Evolutionary conservation across 495 filamentous ascomycete species (phyloP), one percentile per base, ranked within the genome.

Genomic region (Lasiosphaeria miniovina): DNA sequence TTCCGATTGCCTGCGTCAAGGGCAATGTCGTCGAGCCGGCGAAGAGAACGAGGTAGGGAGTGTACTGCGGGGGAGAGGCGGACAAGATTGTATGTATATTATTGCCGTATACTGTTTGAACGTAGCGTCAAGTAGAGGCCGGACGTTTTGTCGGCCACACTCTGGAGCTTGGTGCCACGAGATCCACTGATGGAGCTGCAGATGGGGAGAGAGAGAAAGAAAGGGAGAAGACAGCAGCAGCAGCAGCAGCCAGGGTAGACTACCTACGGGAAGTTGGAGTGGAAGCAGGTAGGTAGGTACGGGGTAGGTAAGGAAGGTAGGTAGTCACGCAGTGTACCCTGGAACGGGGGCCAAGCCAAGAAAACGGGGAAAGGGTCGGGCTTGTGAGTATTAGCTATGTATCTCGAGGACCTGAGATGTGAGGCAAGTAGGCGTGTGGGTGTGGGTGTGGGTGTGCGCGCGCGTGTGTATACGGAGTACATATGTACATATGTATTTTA

Each of bases 121-220:
- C 43, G 64, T 55, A 63, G 52, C 51, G 10, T 56, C 59, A 24
- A 55, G 54, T 51, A 62, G 52, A 61, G 59, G 49, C 64, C 63
- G 60, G 65, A 61, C 60, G 63, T 65, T 64, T 51, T 66, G 60
- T 69, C 66, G 66, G 68, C 62, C 59, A 60, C 60, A 65, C 64
- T 69, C 58, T 57, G 59, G 59, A 66, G 61, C 56, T 60, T 61
- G 63, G 48, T 58, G 66, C 60, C 59, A 56, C 54, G 40, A 64
- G 58, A 68, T 70, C 58, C 64, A 69, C 68, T 63, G 63, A 70
- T 61, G 53, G 54, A 50, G 57, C 31, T 54, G 41, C 36, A 58
- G 40, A 59, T 57, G 48, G 57, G 48, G 56, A 57, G 50, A 11
- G 40, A 54, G 49, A 56, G 46, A n/a, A 54, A 43, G 50, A 36